phyloP scores from a whole-genome alignment of 305 asterid species.

The Solanum hybrid region DNA sequence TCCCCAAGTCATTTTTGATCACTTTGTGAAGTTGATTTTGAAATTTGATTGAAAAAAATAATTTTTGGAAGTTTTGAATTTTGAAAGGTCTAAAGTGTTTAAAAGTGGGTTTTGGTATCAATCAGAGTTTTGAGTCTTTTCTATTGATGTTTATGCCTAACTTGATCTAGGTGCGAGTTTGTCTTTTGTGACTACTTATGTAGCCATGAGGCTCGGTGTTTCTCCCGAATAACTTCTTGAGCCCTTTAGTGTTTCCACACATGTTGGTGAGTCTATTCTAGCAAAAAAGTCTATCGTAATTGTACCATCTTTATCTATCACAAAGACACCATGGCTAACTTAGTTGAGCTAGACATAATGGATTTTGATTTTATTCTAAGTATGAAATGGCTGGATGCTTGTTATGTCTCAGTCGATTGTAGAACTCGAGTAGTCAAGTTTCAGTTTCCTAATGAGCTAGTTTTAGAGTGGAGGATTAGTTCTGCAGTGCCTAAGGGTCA shows the following conservation, averaged over 20 bases:
- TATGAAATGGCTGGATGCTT: neutral
- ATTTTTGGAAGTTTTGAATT: neutral
- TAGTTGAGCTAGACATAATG: neutral
- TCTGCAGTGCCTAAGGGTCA: neutral
- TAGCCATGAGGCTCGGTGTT: neutral
- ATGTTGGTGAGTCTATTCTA: neutral
- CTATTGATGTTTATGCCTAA: neutral
- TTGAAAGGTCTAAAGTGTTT: neutral
- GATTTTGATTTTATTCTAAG: neutral
- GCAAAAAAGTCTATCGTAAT: neutral
- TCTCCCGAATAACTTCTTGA: neutral
- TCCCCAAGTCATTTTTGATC: neutral
- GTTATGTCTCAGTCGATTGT: neutral
- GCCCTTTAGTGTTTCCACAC: neutral
- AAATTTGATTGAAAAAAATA: neutral
- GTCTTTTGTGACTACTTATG: neutral
- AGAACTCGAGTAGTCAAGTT: neutral
- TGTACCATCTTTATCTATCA: neutral
- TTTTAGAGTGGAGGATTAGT: neutral
- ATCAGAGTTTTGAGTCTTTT: neutral
- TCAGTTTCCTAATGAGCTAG: neutral
- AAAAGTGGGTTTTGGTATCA: neutral
- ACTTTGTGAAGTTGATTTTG: neutral
- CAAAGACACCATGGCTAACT: neutral
- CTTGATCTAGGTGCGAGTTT: neutral